Conservation (phyloP, 306 rosid genomes). For the Cucumis hystrix region DNA sequence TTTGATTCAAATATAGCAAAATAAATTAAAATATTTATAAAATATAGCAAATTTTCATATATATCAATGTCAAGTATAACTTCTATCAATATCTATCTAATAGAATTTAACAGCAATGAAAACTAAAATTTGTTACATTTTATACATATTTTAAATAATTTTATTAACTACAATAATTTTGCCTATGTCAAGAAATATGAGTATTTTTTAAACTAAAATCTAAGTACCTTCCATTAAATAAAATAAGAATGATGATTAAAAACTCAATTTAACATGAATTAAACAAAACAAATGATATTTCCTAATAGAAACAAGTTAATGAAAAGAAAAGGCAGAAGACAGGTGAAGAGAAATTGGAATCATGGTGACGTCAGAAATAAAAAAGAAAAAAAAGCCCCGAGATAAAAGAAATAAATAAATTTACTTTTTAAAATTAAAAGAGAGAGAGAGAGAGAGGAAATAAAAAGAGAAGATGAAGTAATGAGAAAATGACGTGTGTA, state of each 20-base stretch:
- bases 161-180: too few relatives aligned
- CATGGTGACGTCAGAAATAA: background rate
- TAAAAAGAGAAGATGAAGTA: background rate
- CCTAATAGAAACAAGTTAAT: background rate
- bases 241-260: background rate
- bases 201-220: background rate
- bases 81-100: too few relatives aligned
- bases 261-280: background rate
- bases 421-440: background rate
- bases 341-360: background rate
- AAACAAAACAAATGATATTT: background rate
- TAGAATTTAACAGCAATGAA: too few relatives aligned
- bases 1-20: too few relatives aligned
- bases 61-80: rapidly evolving
- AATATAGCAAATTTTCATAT: too few relatives aligned
- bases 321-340: background rate
- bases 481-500: background rate
- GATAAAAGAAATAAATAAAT: background rate
- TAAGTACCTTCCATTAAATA: background rate
- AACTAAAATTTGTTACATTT: too few relatives aligned
- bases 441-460: background rate
- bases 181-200: too few relatives aligned
- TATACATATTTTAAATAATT: too few relatives aligned
- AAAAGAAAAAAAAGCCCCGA: too few relatives aligned
- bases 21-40: too few relatives aligned